Evolutionary conservation across 257 asterid genomes (phyloP).

Genomic region (Fraxinus pennsylvanica): DNA sequence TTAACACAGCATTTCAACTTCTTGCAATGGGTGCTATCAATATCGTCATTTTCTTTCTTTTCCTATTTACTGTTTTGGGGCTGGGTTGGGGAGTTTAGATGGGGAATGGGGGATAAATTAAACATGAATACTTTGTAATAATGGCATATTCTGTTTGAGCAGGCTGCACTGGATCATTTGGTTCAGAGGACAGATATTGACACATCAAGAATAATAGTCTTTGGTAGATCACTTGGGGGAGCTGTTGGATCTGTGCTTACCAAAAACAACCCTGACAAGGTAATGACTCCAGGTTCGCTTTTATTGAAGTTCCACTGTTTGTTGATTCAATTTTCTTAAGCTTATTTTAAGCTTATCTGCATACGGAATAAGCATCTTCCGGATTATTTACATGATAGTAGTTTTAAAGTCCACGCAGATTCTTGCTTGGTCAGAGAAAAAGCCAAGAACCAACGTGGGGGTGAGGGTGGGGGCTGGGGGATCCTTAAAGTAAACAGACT

Average conservation of each 20-base stretch:
- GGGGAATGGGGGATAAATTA: not conserved
- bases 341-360: not conserved
- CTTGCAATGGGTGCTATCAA: conserved; percentile 6
- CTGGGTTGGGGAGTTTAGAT: not conserved
- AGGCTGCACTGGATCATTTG: conserved; percentile 98
- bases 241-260: conserved; percentile 93
- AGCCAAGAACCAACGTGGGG: not conserved
- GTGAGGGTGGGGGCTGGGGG: not conserved
- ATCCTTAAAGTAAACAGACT: not conserved
- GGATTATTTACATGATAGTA: not conserved
- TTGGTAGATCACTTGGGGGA: conserved; percentile 99
- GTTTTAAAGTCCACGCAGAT: not conserved
- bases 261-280: conserved; percentile 90
- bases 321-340: not conserved
- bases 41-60: conserved; percentile 1
- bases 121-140: conserved; percentile 19
- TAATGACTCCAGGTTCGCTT: conserved; percentile 25
- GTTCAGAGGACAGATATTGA: conserved; percentile 89
- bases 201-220: conserved; percentile 79
- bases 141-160: conserved; percentile 23
- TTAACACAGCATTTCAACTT: conserved; percentile 1
- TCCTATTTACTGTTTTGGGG: conserved; percentile 1
- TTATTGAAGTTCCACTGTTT: not conserved
- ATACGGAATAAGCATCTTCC: not conserved
- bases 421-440: conserved; percentile 13